Percentiles rank a stretch among this genome's conserved stretches.
phyloP scores from a whole-genome alignment of 371 early-diverging fungal genomes.

The Lichtheimia ornata region DNA sequence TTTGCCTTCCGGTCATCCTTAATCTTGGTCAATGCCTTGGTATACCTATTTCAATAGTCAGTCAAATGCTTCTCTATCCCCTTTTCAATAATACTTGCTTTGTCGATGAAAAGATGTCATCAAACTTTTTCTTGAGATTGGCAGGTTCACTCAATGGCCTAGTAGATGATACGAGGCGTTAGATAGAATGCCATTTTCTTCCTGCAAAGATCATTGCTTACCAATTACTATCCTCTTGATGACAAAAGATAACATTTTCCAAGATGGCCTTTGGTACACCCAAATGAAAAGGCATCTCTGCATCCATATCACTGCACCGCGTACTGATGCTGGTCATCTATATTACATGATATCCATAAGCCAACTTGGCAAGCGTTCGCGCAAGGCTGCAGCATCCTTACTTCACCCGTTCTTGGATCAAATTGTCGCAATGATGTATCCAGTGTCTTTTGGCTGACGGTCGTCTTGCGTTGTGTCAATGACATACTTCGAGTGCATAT shows the following conservation, averaged over 20 bases:
- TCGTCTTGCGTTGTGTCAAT: conserved; percentile 70
- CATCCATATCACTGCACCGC: conserved; percentile 89
- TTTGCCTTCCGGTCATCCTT: conserved; percentile 80
- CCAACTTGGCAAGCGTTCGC: neutral
- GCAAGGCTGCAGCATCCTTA: conserved; percentile 14
- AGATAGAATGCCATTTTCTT: too few relatives aligned
- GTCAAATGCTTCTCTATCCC: too few relatives aligned
- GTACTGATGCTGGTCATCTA: conserved; percentile 73
- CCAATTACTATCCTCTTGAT: conserved; percentile 99
- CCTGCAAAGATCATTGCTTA: conserved; percentile 13
- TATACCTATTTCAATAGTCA: conserved; percentile 62
- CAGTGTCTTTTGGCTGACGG: conserved; percentile 78
- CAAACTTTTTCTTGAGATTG: conserved; percentile 96
- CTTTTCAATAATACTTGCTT: too few relatives aligned
- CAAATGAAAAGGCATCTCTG: conserved; percentile 81
- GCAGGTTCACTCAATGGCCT: conserved; percentile 94
- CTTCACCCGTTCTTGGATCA: conserved; percentile 66
- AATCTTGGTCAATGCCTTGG: conserved; percentile 90
- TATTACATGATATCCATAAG: neutral
- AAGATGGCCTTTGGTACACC: conserved; percentile 93
- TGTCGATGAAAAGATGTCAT: conserved; percentile 98
- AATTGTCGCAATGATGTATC: conserved; percentile 76
- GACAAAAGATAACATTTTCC: conserved; percentile 99
- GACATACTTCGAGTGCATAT: conserved; percentile 82
- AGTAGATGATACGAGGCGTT: neutral